Evolutionary conservation across 257 asterid species (phyloP).

Genomic region (Solanum bulbocastanum): DNA sequence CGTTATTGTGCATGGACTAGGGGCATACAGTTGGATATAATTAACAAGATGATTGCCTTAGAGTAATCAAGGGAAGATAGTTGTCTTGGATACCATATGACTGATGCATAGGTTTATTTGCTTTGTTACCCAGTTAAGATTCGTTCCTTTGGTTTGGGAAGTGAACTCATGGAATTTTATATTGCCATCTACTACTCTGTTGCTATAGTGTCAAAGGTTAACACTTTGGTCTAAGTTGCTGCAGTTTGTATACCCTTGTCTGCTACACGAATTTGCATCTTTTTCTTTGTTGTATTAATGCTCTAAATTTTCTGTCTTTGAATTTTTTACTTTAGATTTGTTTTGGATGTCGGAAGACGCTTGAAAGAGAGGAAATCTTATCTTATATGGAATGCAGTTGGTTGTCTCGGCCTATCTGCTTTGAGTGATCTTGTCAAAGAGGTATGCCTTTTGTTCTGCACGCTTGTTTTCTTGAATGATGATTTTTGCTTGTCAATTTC

Average conservation of each 20-base stretch:
- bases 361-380: slow-evolving; percentile 68
- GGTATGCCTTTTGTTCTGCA: slow-evolving; percentile 29
- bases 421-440: slow-evolving; percentile 77
- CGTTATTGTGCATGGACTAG: background rate
- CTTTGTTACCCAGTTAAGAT: background rate
- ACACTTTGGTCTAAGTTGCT: background rate
- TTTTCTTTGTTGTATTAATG: background rate
- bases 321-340: slow-evolving; percentile 41
- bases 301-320: background rate
- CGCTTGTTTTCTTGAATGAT: background rate
- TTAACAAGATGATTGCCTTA: background rate
- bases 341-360: slow-evolving; percentile 54
- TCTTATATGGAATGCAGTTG: slow-evolving; percentile 81
- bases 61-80: background rate
- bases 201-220: background rate
- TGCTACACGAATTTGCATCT: background rate
- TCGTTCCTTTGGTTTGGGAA: background rate
- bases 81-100: background rate
- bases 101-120: background rate
- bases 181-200: background rate
- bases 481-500: background rate
- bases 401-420: slow-evolving; percentile 75
- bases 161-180: background rate
- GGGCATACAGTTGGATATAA: background rate
- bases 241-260: background rate